Base-by-base conservation (phyloP, 2,329 filamentous ascomycete species). In the Alternaria consortialis region DNA sequence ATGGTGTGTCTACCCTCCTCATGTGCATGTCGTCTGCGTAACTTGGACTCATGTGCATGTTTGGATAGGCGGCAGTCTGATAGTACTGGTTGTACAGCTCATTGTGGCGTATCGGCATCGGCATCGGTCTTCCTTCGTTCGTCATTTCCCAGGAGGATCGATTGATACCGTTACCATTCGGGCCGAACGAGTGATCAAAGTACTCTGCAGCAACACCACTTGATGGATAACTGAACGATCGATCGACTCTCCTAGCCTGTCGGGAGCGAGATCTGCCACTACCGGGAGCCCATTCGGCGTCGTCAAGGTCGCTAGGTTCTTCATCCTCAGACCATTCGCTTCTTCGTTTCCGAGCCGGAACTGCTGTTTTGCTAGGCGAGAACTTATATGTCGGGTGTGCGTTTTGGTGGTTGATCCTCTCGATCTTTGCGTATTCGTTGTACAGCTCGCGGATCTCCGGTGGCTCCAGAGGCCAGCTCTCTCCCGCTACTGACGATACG, bases 371-470 rank as follows among this genome's bases (percentile, higher is more conserved):
- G 71, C 90, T 90, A 2, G 94, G 94, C 2, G 91, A 91, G 81
- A 98, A 99, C 79, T 97, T 98, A 84, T 98, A 99, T 42, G 88
- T 88, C 0, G 95, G 95, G 69, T 97, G 93, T 2, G 94, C 93
- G 54, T 87, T 85, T 56, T 91, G 87, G 77, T 98, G 94, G 78
- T 96, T 97, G 68, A 89, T 85, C 44, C 93, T 87, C 79, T 98
- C 95, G 20, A 91, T 84, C 71, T 87, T 88, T 23, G 95, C 92
- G 82, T 92, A 90, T 15, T 88, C 83, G 74, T 91, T 92, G 82
- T 93, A 99, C 70, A 90, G 85, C 20, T 90, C 86, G 56, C 90
- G 88, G 60, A 97, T 79, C 43, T 87, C 84, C n/a, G 87, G 81
- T 0, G 91, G 85, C 77, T 98, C 95, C 70, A 93, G 80, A 5